Base-by-base conservation (phyloP, 768 basidiomycete species). In the Favolaschia claudopus region DNA sequence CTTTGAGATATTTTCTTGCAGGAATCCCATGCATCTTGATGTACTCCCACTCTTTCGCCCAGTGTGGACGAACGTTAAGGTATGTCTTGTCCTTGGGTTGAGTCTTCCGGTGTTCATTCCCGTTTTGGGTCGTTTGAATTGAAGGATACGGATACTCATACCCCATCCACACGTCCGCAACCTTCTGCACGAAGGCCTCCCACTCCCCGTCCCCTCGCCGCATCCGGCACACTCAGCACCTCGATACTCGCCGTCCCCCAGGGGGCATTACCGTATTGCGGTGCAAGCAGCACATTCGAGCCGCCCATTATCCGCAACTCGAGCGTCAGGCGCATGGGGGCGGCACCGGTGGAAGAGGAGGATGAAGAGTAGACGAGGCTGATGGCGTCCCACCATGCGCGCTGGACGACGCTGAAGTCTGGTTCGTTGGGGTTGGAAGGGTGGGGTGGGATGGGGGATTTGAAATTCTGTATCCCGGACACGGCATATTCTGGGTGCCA, bases 1-100 rank as follows among this genome's bases (percentile, higher is more conserved):
- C 69, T 45, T 55, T 66, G 29, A 72, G 47, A 39, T 67, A 70
- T 25, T 58, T 37, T 46, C 65, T 55, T 34, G 69, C 62, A 8
- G 63, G 64, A 58, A 67, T 65, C 27, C 57, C 67, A 29, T 49
- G 31, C 22, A 68, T 65, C n/a, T 46, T 53, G 33, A 70, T 50
- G 10, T 62, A 67, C 24, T 49, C 55, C 70, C 69, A 71, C 57
- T 71, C 63, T 55, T 71, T 70, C 50, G 70, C 69, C 69, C 70
- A 70, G 49, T 72, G 70, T 47, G 69, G 69, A 31, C 70, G 65
- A 27, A 67, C 54, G 43, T 63, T 61, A 42, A 70, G 55, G n/a
- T n/a, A n/a, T n/a, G n/a, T n/a, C n/a, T n/a, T n/a, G n/a, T n/a
- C n/a, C n/a, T n/a, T n/a, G n/a, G n/a, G n/a, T n/a, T n/a, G n/a